Evolutionary conservation across 148 eudicot genomes (phyloP).

Genomic region (Chenopodium quinoa): DNA sequence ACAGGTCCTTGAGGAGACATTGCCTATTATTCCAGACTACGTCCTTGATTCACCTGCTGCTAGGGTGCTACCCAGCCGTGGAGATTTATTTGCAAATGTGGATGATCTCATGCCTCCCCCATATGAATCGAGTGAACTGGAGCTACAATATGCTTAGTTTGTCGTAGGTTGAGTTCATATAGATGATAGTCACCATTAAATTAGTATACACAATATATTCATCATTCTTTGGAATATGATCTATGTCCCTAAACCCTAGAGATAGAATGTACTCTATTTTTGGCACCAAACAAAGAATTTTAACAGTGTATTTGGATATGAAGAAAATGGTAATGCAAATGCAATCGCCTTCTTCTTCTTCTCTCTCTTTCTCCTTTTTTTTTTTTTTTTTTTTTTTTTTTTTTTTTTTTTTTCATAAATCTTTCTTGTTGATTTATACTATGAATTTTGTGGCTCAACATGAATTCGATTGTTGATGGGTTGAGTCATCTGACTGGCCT

Average conservation of each 20-base stretch:
- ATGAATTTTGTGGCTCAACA: not conserved
- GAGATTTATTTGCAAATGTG: constrained; percentile 54
- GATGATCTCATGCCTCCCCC: constrained; percentile 68
- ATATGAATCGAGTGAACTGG: constrained; percentile 45
- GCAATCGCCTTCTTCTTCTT: not conserved
- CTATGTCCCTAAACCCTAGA: not conserved
- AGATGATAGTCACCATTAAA: not conserved
- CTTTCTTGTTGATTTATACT: not conserved
- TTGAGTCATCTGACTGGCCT: not conserved
- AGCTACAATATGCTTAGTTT: constrained; percentile 57
- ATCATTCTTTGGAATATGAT: constrained; percentile 6
- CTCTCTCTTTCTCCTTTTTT: not conserved
- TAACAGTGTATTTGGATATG: not conserved
- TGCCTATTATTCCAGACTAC: constrained; percentile 67
- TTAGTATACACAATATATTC: not conserved
- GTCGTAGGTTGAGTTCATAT: not conserved
- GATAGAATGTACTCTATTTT: not conserved
- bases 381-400: too few relatives aligned
- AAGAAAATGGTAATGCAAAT: not conserved
- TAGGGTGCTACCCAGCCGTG: constrained; percentile 40
- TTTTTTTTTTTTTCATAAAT: too few relatives aligned
- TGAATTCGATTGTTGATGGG: not conserved
- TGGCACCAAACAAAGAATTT: not conserved
- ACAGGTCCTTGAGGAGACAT: constrained; percentile 71
- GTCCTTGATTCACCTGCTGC: constrained; percentile 76